These are phyloP conservation scores for Boletus pseudopeckii DNA, from an alignment of 768 basidiomycete species.

Conservation along the genomic window DNA sequence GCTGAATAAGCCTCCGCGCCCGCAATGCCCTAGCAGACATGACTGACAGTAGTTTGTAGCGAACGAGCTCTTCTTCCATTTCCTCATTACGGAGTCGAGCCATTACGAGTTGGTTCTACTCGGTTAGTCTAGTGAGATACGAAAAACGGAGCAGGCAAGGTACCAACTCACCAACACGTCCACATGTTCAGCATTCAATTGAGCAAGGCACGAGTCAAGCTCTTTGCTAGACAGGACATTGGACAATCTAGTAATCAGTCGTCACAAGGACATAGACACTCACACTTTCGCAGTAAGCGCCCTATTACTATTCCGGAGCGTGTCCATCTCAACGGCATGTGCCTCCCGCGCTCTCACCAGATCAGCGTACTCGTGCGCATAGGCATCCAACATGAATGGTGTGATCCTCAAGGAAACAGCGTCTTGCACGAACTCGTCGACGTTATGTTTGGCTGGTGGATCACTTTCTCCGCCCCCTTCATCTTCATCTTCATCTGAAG, in stretches of 20 bases:
- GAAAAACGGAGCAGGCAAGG: not conserved
- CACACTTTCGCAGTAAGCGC: constrained; percentile 75
- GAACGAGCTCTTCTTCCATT: constrained; percentile 88
- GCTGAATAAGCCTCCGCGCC: not conserved
- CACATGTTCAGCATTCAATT: constrained; percentile 81
- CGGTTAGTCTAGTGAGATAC: constrained; percentile 24
- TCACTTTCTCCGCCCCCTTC: constrained; percentile 24
- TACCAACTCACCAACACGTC: constrained; percentile 53
- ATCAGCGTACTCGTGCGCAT: constrained; percentile 86
- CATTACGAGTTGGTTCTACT: constrained; percentile 89
- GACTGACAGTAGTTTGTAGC: constrained; percentile 81
- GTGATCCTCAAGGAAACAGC: constrained; percentile 84
- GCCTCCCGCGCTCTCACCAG: constrained; percentile 72
- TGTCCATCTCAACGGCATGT: constrained; percentile 81
- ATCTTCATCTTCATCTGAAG: constrained; percentile 26
- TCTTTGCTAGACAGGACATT: constrained; percentile 53
- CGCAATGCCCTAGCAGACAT: not conserved
- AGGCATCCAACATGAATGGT: constrained; percentile 92
- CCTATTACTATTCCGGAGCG: constrained; percentile 76
- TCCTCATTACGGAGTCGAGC: constrained; percentile 87
- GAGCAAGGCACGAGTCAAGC: constrained; percentile 74
- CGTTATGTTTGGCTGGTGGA: constrained; percentile 45
- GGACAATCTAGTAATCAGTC: not conserved
- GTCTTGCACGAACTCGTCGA: constrained; percentile 84
- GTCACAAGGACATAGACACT: constrained; percentile 29